Base-by-base conservation (phyloP, 139 green algal species). In the Astrephomene gubernaculifera region DNA sequence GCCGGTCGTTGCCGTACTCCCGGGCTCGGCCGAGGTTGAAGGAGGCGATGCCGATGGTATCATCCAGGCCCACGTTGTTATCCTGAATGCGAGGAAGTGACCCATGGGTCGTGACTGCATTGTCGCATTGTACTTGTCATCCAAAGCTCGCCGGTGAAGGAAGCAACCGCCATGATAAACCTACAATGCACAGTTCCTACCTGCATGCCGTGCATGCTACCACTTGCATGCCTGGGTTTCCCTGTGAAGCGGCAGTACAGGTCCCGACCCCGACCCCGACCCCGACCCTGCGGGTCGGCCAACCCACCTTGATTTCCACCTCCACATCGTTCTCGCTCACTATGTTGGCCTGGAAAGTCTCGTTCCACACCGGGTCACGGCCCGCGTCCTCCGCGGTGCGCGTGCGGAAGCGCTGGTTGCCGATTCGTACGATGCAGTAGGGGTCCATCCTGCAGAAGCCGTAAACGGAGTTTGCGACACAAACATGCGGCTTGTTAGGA, bases 341-440 rank as follows among this genome's bases (percentile, higher is more conserved):
- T n/a, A 68, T 8, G 67, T 80, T 79, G 31, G 80, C 53, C 29
- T n/a, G 44, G 68, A 82, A 82, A 54, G 82, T 87, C 39, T 87
- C 70, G 43, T 87, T 87, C 82, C 82, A 87, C 22, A 87, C 80
- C 31, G 80, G 67, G 68, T 79, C 71, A 3, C 22, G 44, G 67
- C 80, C 80, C 9, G 36, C 80, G 29, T 57, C 80, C 49, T 63
- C 41, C 19, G 38, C 41, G 19, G 80, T 86, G 12, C 39, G 49
- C 0, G 67, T 80, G 60, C 80, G 63, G 68, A 80, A 79, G 27
- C 7, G 57, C 67, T 86, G 80, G 33, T n/a, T n/a, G 22, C 80
- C 80, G 24, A 78, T 14, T 14, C 38, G 41, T 24, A 86, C 2
- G 80, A 86, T 53, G 80, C 44, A 53, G 80, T 86, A 86, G 29